A percentile compares a stretch with the other conserved stretches of the same genome.
phyloP scores from a whole-genome alignment of 768 basidiomycete species.

The Leucogyrophana mollusca region DNA sequence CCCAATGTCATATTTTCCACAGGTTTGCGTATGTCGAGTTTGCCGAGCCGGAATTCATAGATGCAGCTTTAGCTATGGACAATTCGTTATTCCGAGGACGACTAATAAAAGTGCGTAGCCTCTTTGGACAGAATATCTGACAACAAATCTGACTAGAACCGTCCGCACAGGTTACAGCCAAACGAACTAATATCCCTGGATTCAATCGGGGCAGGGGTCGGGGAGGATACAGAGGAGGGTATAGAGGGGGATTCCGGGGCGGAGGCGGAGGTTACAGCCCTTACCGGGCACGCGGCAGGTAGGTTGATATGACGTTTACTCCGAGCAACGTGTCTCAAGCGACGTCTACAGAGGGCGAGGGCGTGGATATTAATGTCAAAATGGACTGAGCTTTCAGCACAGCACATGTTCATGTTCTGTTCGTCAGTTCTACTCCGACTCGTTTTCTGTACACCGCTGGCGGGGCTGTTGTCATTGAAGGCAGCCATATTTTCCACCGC shows the following conservation, averaged over 20 bases:
- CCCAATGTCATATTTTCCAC: slow-evolving; percentile 8
- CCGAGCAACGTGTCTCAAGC: slow-evolving; percentile 9
- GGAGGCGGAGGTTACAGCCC: slow-evolving; percentile 53
- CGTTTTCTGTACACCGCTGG: slow-evolving; percentile 1
- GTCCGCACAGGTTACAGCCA: slow-evolving; percentile 76
- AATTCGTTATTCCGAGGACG: slow-evolving; percentile 95
- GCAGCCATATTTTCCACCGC: slow-evolving; percentile 3
- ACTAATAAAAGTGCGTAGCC: slow-evolving; percentile 76
- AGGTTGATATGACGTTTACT: slow-evolving; percentile 24
- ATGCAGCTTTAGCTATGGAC: slow-evolving; percentile 89
- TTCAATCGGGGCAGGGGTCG: slow-evolving; percentile 84
- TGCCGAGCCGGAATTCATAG: slow-evolving; percentile 87
- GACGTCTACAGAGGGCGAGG: slow-evolving; percentile 57
- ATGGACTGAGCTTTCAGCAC: slow-evolving; percentile 5
- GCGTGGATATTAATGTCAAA: slow-evolving; percentile 53
- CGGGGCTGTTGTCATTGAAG: slow-evolving; percentile 7
- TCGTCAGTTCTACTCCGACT: slow-evolving; percentile 7
- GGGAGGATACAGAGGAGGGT: slow-evolving; percentile 60
- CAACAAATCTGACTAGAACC: neutral
- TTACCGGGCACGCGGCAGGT: slow-evolving; percentile 75
- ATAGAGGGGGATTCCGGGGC: slow-evolving; percentile 59
- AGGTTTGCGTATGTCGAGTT: slow-evolving; percentile 99
- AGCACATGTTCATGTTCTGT: slow-evolving; percentile 14
- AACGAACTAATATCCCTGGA: slow-evolving; percentile 94
- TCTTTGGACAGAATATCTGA: slow-evolving; percentile 2